A percentile compares a stretch with the other conserved stretches of the same genome.
phyloP scores from a whole-genome alignment of 2,329 filamentous ascomycete species.

The Trichophyton schoenleinii region DNA sequence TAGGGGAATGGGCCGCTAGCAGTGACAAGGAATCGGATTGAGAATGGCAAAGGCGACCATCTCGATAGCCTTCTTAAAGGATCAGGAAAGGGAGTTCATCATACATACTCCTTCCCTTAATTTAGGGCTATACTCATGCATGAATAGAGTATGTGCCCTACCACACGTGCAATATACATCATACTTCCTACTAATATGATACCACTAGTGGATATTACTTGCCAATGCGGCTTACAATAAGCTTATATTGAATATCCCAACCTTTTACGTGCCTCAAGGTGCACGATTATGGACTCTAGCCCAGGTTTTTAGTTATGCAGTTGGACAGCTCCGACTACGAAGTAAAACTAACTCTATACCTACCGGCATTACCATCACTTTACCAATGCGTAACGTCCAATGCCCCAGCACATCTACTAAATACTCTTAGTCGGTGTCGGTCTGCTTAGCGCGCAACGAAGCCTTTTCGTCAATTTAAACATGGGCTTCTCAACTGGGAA shows the following conservation, averaged over 20 bases:
- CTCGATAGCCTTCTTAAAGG: neutral
- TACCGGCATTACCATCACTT: too few species aligned
- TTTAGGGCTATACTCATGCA: neutral
- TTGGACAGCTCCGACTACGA: too few species aligned
- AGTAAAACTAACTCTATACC: too few species aligned
- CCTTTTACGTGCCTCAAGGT: neutral
- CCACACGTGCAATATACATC: neutral
- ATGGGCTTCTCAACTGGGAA: too few species aligned
- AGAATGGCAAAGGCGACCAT: neutral
- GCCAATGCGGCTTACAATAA: neutral
- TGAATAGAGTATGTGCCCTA: neutral
- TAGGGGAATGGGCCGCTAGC: constrained; percentile 47
- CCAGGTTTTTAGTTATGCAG: neutral
- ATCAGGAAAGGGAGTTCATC: neutral
- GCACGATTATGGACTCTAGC: neutral
- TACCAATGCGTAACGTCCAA: too few species aligned
- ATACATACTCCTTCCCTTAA: neutral
- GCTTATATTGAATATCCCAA: neutral
- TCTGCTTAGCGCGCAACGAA: too few species aligned
- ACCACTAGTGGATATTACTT: neutral
- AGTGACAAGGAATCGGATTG: neutral
- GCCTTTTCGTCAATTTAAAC: too few species aligned
- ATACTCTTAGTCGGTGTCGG: too few species aligned
- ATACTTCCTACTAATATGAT: neutral
- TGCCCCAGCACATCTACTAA: too few species aligned